Percentiles rank a stretch among this genome's conserved stretches.
Conservation (phyloP, 1,284 basidiomycete genomes). For the Pseudozyma sp. region DNA sequence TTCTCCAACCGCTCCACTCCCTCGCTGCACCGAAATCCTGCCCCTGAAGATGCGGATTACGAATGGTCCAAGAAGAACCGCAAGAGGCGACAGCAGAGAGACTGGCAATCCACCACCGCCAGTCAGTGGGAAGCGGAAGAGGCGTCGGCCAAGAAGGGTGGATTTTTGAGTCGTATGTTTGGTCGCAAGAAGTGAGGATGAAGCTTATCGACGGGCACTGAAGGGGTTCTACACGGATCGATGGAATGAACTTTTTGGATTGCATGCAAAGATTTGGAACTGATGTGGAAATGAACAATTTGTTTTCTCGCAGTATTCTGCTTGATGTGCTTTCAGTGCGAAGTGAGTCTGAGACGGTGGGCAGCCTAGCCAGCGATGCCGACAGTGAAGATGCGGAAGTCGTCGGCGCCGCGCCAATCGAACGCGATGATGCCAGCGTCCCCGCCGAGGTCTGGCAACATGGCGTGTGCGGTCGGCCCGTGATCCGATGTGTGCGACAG, state of each 20-base stretch:
- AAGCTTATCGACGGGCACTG: no score
- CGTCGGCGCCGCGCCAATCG: slow-evolving; percentile 54
- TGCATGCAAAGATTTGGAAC: background rate
- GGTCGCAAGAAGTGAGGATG: slow-evolving; percentile 23
- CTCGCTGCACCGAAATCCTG: slow-evolving; percentile 26
- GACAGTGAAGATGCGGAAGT: slow-evolving; percentile 51
- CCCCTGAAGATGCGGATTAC: slow-evolving; percentile 45
- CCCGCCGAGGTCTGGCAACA: no score
- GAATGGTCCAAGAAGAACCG: slow-evolving; percentile 26
- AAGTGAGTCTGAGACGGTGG: background rate
- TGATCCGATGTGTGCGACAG: slow-evolving; percentile 2
- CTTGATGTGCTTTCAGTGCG: background rate
- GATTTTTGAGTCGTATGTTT: slow-evolving; percentile 42
- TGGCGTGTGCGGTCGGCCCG: no score
- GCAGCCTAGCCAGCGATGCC: slow-evolving; percentile 35
- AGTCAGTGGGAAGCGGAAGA: slow-evolving; percentile 17
- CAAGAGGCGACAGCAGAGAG: slow-evolving; percentile 16
- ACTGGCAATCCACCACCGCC: slow-evolving; percentile 38
- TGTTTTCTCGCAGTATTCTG: background rate
- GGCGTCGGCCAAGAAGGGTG: slow-evolving; percentile 12
- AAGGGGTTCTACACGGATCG: no score
- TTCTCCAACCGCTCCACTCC: slow-evolving; percentile 40
- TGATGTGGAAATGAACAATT: background rate
- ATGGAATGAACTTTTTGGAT: no score
- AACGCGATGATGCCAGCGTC: slow-evolving; percentile 8